Conservation (phyloP, 2,329 filamentous ascomycete species). For the Kalmusia sp. region DNA sequence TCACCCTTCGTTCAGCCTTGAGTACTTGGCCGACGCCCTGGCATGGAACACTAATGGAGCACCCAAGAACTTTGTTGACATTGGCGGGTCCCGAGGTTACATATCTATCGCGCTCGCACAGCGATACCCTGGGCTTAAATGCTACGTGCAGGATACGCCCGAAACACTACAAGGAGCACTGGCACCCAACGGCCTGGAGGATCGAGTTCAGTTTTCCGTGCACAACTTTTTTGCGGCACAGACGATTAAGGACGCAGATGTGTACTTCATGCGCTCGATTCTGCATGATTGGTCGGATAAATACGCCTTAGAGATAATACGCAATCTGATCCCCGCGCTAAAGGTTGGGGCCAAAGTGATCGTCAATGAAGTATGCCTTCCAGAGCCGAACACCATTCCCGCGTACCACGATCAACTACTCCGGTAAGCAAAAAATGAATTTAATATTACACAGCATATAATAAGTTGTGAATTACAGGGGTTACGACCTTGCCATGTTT, state of each 20-base stretch:
- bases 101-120: not conserved
- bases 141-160: constrained; percentile 18
- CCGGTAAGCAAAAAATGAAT: no score
- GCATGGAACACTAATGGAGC: not conserved
- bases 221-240: constrained; percentile 16
- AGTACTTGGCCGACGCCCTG: not conserved
- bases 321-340: not conserved
- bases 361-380: not conserved
- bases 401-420: no score
- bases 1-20: not conserved
- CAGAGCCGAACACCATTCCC: no score
- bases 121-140: not conserved
- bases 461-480: no score
- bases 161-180: not conserved
- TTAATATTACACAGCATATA: no score
- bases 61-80: not conserved
- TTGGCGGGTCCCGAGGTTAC: not conserved
- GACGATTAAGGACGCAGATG: constrained; percentile 6
- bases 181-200: not conserved
- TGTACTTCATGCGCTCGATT: constrained; percentile 37
- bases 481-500: no score
- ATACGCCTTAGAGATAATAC: constrained; percentile 37
- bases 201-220: not conserved
- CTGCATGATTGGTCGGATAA: constrained; percentile 44
- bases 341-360: not conserved